phyloP scores from a whole-genome alignment of 192 early-diverging fungal genomes.

The Linnemannia elongata region DNA sequence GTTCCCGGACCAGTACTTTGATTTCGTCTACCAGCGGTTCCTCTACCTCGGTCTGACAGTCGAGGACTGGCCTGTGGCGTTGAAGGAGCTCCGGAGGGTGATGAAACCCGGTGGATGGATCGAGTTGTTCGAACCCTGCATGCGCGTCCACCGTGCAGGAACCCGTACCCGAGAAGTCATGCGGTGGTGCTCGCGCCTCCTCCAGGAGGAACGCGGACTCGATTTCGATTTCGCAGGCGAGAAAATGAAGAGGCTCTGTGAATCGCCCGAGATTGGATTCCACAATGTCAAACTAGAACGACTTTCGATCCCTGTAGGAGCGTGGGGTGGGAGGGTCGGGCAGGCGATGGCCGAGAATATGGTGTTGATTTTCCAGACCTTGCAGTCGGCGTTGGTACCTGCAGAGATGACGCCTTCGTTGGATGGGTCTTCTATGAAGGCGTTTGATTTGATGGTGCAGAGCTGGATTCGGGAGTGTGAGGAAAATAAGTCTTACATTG shows the following conservation, averaged over 20 bases:
- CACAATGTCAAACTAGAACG: slow-evolving; percentile 40
- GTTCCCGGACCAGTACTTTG: slow-evolving; percentile 59
- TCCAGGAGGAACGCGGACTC: slow-evolving; percentile 52
- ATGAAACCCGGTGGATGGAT: slow-evolving; percentile 58
- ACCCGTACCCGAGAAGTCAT: slow-evolving; percentile 46
- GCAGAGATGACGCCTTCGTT: slow-evolving; percentile 6
- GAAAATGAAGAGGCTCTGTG: slow-evolving; percentile 50
- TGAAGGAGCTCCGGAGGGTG: slow-evolving; percentile 51
- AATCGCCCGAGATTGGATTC: slow-evolving; percentile 48
- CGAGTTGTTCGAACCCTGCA: slow-evolving; percentile 57
- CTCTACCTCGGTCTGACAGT: slow-evolving; percentile 50
- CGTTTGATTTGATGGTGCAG: slow-evolving; percentile 51
- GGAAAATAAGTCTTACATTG: slow-evolving; percentile 49
- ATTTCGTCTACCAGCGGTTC: slow-evolving; percentile 59
- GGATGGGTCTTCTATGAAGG: slow-evolving; percentile 17
- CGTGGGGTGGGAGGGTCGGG: slow-evolving; percentile 50
- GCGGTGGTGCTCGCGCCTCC: slow-evolving; percentile 47
- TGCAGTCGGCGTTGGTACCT: slow-evolving; percentile 38
- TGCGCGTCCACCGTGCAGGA: slow-evolving; percentile 50
- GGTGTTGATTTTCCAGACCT: slow-evolving; percentile 53
- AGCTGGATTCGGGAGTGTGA: slow-evolving; percentile 54
- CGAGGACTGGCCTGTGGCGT: slow-evolving; percentile 54
- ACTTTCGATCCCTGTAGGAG: slow-evolving; percentile 54
- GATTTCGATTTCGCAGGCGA: slow-evolving; percentile 56
- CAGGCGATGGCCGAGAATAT: slow-evolving; percentile 58